phyloP scores from a whole-genome alignment of 176 grass and related monocot species.

The Oryza meyeriana region DNA sequence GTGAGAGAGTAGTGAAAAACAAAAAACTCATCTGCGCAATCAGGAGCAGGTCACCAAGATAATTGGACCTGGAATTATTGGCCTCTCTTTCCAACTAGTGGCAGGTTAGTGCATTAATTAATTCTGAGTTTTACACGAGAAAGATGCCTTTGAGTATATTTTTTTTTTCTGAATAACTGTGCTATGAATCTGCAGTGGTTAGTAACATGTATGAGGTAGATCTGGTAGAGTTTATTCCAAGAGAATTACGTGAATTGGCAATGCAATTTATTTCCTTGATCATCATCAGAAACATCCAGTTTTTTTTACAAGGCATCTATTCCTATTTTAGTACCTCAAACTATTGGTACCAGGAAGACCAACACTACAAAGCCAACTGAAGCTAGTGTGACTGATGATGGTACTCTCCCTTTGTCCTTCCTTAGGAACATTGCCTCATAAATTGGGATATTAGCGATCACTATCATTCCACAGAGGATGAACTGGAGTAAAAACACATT shows the following conservation, averaged over 20 bases:
- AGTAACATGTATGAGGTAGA: neutral
- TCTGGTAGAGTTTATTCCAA: neutral
- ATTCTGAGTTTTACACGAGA: neutral
- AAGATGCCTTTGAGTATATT: neutral
- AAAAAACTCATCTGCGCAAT: no score
- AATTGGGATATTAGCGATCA: slow-evolving; percentile 49
- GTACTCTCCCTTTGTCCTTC: slow-evolving; percentile 55
- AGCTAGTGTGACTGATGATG: slow-evolving; percentile 29
- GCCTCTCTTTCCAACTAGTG: neutral
- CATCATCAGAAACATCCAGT: neutral
- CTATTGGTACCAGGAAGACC: neutral
- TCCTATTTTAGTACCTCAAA: slow-evolving; percentile 11
- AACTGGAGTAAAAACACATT: slow-evolving; percentile 47
- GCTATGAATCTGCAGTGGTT: neutral
- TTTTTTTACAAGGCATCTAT: neutral
- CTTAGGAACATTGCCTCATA: slow-evolving; percentile 60
- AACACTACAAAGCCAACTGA: slow-evolving; percentile 33
- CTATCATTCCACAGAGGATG: slow-evolving; percentile 49
- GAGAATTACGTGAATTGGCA: neutral
- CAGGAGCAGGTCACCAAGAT: neutral
- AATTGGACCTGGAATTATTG: neutral
- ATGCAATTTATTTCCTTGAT: neutral
- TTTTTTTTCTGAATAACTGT: no score
- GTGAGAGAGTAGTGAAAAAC: neutral
- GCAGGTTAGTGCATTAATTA: no score